These are phyloP conservation scores for Alternaria angustiovoidea DNA, from an alignment of 2,329 filamentous ascomycete genomes.

Conservation along the genomic window DNA sequence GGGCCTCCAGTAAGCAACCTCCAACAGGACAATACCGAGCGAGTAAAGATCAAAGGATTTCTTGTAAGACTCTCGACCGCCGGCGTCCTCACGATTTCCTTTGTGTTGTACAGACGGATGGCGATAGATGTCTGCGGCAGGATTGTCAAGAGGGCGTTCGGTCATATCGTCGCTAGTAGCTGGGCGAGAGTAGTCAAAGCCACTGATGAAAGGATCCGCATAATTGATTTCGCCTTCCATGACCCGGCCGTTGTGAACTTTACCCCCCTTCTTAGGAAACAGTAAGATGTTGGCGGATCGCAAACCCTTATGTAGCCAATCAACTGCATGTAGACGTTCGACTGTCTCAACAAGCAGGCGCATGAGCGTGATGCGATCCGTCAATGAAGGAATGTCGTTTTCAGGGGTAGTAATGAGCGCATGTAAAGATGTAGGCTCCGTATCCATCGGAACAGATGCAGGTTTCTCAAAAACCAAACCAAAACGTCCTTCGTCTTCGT, in stretches of 20 bases:
- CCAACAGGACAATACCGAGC: slow-evolving; percentile 62
- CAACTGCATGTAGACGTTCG: slow-evolving; percentile 63
- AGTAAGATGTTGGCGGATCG: slow-evolving; percentile 64
- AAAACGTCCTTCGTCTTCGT: slow-evolving; percentile 52
- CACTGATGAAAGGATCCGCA: slow-evolving; percentile 57
- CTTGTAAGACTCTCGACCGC: slow-evolving; percentile 45
- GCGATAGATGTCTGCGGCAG: slow-evolving; percentile 60
- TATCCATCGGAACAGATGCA: slow-evolving; percentile 46
- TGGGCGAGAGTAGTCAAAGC: slow-evolving; percentile 65
- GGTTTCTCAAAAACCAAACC: slow-evolving; percentile 65
- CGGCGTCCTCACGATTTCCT: slow-evolving; percentile 37
- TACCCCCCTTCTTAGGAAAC: slow-evolving; percentile 47
- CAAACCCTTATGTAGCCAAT: slow-evolving; percentile 68
- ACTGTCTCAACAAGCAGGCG: slow-evolving; percentile 62
- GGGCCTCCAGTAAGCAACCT: slow-evolving; percentile 63
- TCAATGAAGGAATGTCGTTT: slow-evolving; percentile 58
- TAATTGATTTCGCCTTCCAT: slow-evolving; percentile 45
- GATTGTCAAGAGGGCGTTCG: slow-evolving; percentile 57
- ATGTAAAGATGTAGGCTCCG: slow-evolving; percentile 58
- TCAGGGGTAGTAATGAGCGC: slow-evolving; percentile 52
- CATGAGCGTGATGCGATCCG: slow-evolving; percentile 61
- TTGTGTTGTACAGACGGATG: slow-evolving; percentile 57
- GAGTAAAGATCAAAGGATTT: slow-evolving; percentile 64
- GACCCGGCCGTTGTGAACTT: background rate
- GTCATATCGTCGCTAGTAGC: slow-evolving; percentile 61